Conservation (phyloP, 225 moss, liverwort and hornwort species). For the Takakia lepidozioides region DNA sequence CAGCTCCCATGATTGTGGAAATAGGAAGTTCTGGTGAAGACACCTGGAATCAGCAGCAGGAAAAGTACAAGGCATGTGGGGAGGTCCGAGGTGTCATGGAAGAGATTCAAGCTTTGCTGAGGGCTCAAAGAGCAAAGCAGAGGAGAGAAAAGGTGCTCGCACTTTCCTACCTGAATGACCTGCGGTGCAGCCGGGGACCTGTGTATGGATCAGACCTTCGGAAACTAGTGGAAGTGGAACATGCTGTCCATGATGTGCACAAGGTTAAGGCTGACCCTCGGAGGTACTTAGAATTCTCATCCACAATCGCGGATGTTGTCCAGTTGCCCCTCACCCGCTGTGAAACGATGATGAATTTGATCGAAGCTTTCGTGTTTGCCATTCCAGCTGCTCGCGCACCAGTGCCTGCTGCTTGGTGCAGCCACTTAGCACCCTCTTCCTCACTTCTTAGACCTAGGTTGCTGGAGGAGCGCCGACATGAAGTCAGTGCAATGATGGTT, state of each 20-base stretch:
- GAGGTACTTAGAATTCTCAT: conserved; percentile 73
- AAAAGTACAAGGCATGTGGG: conserved; percentile 17
- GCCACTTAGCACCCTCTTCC: conserved; percentile 26
- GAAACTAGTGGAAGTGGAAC: conserved; percentile 51
- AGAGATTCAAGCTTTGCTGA: conserved; percentile 50
- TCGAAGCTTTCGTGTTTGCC: conserved; percentile 87
- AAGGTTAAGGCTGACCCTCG: conserved; percentile 32
- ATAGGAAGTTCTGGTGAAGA: conserved; percentile 86
- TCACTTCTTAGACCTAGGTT: conserved; percentile 8
- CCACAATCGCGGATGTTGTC: conserved; percentile 66
- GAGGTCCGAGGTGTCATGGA: conserved; percentile 62
- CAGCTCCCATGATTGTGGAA: conserved; percentile 72
- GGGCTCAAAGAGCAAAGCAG: conserved; percentile 46
- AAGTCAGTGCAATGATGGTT: conserved; percentile 53
- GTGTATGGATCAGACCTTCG: conserved; percentile 59
- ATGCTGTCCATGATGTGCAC: conserved; percentile 76
- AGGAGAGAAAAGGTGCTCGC: conserved; percentile 50
- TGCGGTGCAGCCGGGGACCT: conserved; percentile 60
- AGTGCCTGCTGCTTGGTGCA: conserved; percentile 75
- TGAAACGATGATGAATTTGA: conserved; percentile 51
- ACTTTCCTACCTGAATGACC: conserved; percentile 43
- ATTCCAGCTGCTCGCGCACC: conserved; percentile 92
- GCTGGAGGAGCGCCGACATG: conserved; percentile 25
- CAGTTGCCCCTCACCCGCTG: conserved; percentile 67
- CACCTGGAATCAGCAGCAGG: conserved; percentile 44